phyloP scores from a whole-genome alignment of 2,329 filamentous ascomycete species.

The Aspergillus hiratsukae region DNA sequence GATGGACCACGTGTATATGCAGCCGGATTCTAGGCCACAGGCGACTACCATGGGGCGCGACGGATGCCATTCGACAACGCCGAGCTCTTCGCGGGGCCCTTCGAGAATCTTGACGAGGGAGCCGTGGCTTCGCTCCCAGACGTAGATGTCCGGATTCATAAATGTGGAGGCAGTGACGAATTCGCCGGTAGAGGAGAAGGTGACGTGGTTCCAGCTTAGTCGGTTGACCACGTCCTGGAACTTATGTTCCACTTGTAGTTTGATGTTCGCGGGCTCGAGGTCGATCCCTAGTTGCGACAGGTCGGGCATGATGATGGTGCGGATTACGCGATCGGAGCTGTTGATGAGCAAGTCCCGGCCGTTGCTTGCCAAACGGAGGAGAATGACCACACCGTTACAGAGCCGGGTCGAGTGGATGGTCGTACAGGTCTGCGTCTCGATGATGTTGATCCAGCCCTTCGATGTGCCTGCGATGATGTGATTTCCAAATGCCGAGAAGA shows the following conservation, averaged over 20 bases:
- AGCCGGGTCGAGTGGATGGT: conserved; percentile 88
- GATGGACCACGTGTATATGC: conserved; percentile 95
- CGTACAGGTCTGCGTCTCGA: conserved; percentile 73
- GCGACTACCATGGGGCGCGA: conserved; percentile 80
- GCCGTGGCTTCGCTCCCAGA: conserved; percentile 92
- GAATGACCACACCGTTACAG: conserved; percentile 81
- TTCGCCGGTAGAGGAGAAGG: conserved; percentile 89
- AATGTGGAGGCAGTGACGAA: conserved; percentile 95
- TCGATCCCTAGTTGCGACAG: conserved; percentile 50
- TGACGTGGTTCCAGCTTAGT: conserved; percentile 93
- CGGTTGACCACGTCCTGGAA: conserved; percentile 97
- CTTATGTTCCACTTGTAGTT: conserved; percentile 91
- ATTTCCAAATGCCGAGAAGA: conserved; percentile 79
- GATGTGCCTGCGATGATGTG: conserved; percentile 91
- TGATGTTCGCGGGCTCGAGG: conserved; percentile 78
- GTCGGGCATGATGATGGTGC: conserved; percentile 86
- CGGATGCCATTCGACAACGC: conserved; percentile 96
- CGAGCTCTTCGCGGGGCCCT: conserved; percentile 92
- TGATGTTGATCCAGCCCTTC: conserved; percentile 94
- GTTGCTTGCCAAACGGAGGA: conserved; percentile 76
- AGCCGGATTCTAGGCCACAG: conserved; percentile 85
- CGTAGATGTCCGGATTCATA: conserved; percentile 98
- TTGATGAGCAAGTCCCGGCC: conserved; percentile 88
- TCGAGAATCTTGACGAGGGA: conserved; percentile 96
- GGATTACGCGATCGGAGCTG: conserved; percentile 88